These are phyloP conservation scores for Penicillium sp. DNA, from an alignment of 2,329 filamentous ascomycete genomes.

Conservation along the genomic window DNA sequence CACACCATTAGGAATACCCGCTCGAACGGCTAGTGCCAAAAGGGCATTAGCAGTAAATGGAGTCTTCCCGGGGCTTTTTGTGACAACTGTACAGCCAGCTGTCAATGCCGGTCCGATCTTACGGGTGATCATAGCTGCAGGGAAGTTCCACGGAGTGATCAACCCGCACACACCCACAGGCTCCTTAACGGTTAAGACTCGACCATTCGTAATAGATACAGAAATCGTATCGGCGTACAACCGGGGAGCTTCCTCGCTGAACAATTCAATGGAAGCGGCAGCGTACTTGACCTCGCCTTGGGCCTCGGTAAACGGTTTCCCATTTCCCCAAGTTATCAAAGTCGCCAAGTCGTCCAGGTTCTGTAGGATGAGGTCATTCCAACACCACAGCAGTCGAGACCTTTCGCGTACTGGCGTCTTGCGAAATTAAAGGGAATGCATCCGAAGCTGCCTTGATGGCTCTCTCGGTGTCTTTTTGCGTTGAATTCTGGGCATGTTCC, in stretches of 20 bases:
- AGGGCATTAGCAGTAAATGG: slow-evolving; percentile 82
- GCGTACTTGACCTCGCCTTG: slow-evolving; percentile 55
- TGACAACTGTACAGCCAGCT: slow-evolving; percentile 85
- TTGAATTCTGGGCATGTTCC: slow-evolving; percentile 6
- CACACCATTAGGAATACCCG: slow-evolving; percentile 33
- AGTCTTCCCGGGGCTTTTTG: slow-evolving; percentile 84
- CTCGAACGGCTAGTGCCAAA: slow-evolving; percentile 62
- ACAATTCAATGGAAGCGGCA: slow-evolving; percentile 58
- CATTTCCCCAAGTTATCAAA: slow-evolving; percentile 51
- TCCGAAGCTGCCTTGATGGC: slow-evolving; percentile 2
- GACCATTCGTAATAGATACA: slow-evolving; percentile 53
- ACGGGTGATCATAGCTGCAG: slow-evolving; percentile 25
- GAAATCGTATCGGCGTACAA: slow-evolving; percentile 58
- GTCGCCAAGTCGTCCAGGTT: slow-evolving; percentile 65
- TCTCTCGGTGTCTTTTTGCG: not conserved
- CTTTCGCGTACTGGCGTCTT: not conserved
- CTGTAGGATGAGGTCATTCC: slow-evolving; percentile 76
- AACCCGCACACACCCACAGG: slow-evolving; percentile 63
- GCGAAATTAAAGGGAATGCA: slow-evolving; percentile 1
- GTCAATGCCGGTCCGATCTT: slow-evolving; percentile 61
- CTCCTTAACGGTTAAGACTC: slow-evolving; percentile 58
- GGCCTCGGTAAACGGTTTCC: slow-evolving; percentile 59
- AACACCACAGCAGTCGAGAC: slow-evolving; percentile 62
- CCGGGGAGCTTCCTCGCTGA: slow-evolving; percentile 56
- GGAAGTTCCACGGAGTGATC: slow-evolving; percentile 66